These are phyloP conservation scores for Saccharum officinarum DNA, from an alignment of 176 grass and related monocot species.

Conservation along the genomic window DNA sequence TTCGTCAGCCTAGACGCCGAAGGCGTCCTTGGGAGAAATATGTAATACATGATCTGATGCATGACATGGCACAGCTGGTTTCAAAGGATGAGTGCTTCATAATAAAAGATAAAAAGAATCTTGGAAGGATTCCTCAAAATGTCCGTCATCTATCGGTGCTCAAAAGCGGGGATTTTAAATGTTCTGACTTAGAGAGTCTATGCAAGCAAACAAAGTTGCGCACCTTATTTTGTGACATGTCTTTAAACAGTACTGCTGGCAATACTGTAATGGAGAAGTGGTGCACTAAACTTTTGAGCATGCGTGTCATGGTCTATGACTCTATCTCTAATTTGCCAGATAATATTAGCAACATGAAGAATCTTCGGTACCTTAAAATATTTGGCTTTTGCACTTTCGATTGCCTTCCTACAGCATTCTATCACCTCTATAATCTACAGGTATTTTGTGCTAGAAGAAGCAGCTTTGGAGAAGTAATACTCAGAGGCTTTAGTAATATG, in stretches of 20 bases:
- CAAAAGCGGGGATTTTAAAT: rapidly evolving
- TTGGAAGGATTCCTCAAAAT: neutral
- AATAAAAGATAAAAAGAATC: neutral
- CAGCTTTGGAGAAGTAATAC: rapidly evolving
- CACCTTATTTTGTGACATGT: neutral
- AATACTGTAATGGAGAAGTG: no score
- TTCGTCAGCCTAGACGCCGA: no score
- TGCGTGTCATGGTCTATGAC: no score
- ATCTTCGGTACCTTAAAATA: constrained; percentile 7
- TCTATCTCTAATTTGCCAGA: neutral
- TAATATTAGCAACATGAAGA: neutral
- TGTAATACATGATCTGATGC: no score
- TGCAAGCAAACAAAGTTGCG: neutral
- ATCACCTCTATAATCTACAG: neutral
- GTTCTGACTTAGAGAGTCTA: neutral
- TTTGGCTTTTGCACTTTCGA: rapidly evolving
- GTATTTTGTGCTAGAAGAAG: neutral
- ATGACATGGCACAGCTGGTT: no score
- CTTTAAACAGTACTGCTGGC: rapidly evolving
- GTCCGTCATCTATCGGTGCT: constrained; percentile 8
- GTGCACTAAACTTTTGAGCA: no score
- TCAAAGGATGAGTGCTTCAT: no score
- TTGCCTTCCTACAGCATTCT: rapidly evolving
- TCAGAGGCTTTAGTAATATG: no score
- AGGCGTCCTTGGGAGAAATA: no score